Base-by-base conservation (phyloP, 2,329 filamentous ascomycete genomes). In the Cytospora piceicola region DNA sequence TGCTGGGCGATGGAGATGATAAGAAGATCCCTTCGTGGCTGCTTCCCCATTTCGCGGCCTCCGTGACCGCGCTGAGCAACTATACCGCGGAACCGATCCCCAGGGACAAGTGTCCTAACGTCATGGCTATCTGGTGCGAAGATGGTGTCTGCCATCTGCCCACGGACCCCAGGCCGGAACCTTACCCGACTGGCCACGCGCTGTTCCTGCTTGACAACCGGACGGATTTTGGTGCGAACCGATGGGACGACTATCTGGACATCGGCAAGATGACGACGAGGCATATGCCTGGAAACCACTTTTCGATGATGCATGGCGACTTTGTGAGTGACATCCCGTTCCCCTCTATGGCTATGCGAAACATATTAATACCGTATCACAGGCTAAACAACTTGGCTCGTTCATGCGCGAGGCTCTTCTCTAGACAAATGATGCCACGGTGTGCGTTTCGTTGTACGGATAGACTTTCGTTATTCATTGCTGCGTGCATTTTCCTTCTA, bases 161-260 rank as follows among this genome's bases (percentile, higher is more conserved):
- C 7, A 83, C 83, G 58, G 88, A 90, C 74, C 88, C 88, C 51
- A 82, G 86, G 53, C 88, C 89, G 0, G 82, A 87, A 71, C 84
- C 85, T 0, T 85, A 86, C 66, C 83, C 83, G 27, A 82, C 82
- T 57, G 83, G 80, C 71, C 89, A 83, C 77, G 89, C 83, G 72
- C 85, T 84, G 74, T 93, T 90, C 84, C 78, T 93, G 62, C 82
- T 93, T 6, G 88, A 92, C 75, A 90, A 92, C 80, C 82, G 90
- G 65, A 87, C 84, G 4, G 88, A 91, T 75, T 93, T 93, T 74
- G 83, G 84, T 2, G 83, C 87, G 65, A 91, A 91, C 74, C 82
- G 87, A 24, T 91, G 88, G 88, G 88, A 87, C 32, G 85, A 90
- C 75, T 87, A 88, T 52, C 77, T 91, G 49, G 85, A 87, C 61